phyloP scores from a whole-genome alignment of 768 basidiomycete species.

The Podaxis sp. region DNA sequence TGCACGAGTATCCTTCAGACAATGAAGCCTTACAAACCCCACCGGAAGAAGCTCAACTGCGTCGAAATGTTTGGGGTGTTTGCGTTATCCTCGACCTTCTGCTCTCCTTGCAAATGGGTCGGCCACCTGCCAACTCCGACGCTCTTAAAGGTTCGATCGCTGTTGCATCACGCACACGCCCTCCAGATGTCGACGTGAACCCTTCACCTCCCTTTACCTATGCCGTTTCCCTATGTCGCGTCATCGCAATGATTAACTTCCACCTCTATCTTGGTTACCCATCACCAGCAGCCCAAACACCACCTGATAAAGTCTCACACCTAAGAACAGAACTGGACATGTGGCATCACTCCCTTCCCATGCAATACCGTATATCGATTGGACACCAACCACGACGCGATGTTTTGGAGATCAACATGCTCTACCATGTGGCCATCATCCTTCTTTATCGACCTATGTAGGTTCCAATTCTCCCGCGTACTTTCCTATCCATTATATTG shows the following conservation, averaged over 20 bases:
- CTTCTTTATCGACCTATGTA: slow-evolving; percentile 26
- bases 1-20: slow-evolving; percentile 13
- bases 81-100: slow-evolving; percentile 24
- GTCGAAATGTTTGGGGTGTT: slow-evolving; percentile 26
- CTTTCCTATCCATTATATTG: not conserved
- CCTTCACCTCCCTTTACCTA: slow-evolving; percentile 21
- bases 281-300: slow-evolving; percentile 10
- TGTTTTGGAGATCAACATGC: slow-evolving; percentile 29
- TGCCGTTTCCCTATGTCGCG: slow-evolving; percentile 20
- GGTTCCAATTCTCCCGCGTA: not conserved
- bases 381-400: slow-evolving; percentile 23
- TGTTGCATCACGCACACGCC: not conserved
- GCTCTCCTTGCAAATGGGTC: slow-evolving; percentile 27
- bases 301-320: slow-evolving; percentile 15
- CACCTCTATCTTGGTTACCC: slow-evolving; percentile 23
- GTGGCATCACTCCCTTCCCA: slow-evolving; percentile 26
- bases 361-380: slow-evolving; percentile 23
- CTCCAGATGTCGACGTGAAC: slow-evolving; percentile 8
- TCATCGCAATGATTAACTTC: slow-evolving; percentile 27
- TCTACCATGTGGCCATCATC: slow-evolving; percentile 27
- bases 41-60: slow-evolving; percentile 16
- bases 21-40: slow-evolving; percentile 2
- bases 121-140: slow-evolving; percentile 23
- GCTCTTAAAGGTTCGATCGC: slow-evolving; percentile 15
- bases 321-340: slow-evolving; percentile 23